Evolutionary conservation across 1,284 basidiomycete species (phyloP).

Genomic region (Ustilago shanxiensis): DNA sequence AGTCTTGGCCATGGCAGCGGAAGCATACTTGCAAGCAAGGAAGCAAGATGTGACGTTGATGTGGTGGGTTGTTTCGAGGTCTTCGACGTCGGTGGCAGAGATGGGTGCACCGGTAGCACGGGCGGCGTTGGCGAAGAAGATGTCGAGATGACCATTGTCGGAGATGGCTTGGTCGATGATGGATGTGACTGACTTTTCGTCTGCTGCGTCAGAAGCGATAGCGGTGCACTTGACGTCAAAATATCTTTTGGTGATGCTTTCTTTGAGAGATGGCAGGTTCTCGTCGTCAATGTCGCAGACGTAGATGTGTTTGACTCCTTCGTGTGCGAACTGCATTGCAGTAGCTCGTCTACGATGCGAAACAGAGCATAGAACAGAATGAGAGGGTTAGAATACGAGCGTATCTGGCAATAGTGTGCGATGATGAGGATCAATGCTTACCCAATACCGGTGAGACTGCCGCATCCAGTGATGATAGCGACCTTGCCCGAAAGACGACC

Average conservation of each 20-base stretch:
- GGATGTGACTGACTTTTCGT: constrained; percentile 78
- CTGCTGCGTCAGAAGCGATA: constrained; percentile 82
- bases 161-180: constrained; percentile 80
- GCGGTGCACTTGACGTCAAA: constrained; percentile 77
- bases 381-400: not conserved
- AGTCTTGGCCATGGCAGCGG: constrained; percentile 81
- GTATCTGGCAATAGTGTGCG: too few relatives aligned
- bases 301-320: constrained; percentile 86
- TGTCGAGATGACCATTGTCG: constrained; percentile 87
- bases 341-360: constrained; percentile 23
- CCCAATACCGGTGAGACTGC: constrained; percentile 65
- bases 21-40: constrained; percentile 88
- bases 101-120: constrained; percentile 74
- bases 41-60: constrained; percentile 90
- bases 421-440: constrained; percentile 9
- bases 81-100: constrained; percentile 76
- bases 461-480: constrained; percentile 84
- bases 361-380: constrained; percentile 3
- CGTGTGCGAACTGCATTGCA: constrained; percentile 38
- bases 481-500: constrained; percentile 82
- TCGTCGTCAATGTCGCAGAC: constrained; percentile 81
- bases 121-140: constrained; percentile 86
- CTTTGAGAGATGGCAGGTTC: constrained; percentile 80
- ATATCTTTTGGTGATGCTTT: constrained; percentile 78
- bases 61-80: constrained; percentile 81